Conservation (phyloP, 1,284 basidiomycete species). For the Rhodotorula sp. region DNA sequence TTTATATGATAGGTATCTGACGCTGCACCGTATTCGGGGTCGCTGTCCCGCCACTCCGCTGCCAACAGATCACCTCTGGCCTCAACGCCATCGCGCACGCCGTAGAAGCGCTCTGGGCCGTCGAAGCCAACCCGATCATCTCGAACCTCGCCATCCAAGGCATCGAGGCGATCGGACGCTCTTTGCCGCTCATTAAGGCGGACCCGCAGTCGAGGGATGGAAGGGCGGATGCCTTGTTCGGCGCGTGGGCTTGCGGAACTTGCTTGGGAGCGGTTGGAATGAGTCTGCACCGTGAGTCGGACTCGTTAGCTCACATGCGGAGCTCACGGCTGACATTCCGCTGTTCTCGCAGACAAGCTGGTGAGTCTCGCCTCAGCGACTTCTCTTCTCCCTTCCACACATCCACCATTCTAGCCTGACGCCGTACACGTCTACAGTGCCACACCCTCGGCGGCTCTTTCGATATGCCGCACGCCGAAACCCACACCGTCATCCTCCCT, state of each 20-base stretch:
- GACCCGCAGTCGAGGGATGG: conserved; percentile 50
- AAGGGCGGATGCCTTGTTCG: conserved; percentile 53
- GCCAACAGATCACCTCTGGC: conserved; percentile 49
- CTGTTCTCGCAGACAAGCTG: conserved; percentile 29
- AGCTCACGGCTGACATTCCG: too few species aligned
- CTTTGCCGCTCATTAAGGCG: conserved; percentile 50
- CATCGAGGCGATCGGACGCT: conserved; percentile 50
- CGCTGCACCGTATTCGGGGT: too few species aligned
- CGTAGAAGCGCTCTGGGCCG: conserved; percentile 54
- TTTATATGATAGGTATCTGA: too few species aligned
- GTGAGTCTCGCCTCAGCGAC: conserved; percentile 38
- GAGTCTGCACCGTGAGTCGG: conserved; percentile 49
- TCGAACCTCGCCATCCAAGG: conserved; percentile 54
- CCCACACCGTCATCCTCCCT: conserved; percentile 56
- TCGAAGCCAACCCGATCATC: conserved; percentile 54
- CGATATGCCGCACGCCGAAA: conserved; percentile 55
- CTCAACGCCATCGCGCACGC: conserved; percentile 57
- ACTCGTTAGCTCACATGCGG: too few species aligned
- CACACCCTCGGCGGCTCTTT: conserved; percentile 52
- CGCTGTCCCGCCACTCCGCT: too few species aligned
- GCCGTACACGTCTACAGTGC: neutral
- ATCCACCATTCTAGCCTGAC: neutral
- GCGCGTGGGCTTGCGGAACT: conserved; percentile 54
- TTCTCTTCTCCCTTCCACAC: too few species aligned
- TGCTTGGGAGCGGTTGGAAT: conserved; percentile 53